A percentile compares a stretch with the other conserved stretches of the same genome.
Conservation (phyloP, 306 rosid species). For the Benincasa hispida region DNA sequence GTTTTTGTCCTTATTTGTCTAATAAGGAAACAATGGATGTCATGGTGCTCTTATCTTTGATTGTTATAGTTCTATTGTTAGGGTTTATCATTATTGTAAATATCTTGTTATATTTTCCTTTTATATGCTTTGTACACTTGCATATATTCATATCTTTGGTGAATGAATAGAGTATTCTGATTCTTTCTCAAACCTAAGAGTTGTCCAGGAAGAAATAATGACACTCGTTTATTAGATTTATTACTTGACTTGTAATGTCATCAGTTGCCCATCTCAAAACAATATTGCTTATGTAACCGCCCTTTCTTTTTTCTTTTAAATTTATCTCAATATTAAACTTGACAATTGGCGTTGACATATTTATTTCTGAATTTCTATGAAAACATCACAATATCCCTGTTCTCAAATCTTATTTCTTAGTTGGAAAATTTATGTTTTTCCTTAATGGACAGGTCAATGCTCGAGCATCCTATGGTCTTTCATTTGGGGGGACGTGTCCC, state of each 20-base stretch:
- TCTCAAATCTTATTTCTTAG: constrained; percentile 11
- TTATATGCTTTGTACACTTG: no score
- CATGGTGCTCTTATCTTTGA: no score
- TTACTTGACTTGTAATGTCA: neutral
- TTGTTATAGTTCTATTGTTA: no score
- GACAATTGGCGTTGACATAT: neutral
- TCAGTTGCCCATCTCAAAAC: neutral
- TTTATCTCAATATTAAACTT: neutral
- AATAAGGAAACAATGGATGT: no score
- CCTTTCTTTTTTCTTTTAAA: neutral
- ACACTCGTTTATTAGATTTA: no score
- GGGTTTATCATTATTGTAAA: no score
- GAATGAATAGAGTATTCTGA: no score
- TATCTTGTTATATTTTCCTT: no score
- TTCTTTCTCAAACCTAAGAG: no score
- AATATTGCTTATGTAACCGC: neutral
- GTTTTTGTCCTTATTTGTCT: no score
- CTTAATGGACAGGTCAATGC: constrained; percentile 55
- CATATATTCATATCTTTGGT: no score
- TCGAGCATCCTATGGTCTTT: constrained; percentile 74
- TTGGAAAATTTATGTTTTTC: constrained; percentile 8
- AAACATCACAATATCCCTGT: neutral
- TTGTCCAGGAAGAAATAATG: no score
- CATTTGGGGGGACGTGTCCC: constrained; percentile 71
- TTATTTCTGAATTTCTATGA: neutral